Conservation (phyloP, 345 rosid genomes). For the Murraya koenigii region DNA sequence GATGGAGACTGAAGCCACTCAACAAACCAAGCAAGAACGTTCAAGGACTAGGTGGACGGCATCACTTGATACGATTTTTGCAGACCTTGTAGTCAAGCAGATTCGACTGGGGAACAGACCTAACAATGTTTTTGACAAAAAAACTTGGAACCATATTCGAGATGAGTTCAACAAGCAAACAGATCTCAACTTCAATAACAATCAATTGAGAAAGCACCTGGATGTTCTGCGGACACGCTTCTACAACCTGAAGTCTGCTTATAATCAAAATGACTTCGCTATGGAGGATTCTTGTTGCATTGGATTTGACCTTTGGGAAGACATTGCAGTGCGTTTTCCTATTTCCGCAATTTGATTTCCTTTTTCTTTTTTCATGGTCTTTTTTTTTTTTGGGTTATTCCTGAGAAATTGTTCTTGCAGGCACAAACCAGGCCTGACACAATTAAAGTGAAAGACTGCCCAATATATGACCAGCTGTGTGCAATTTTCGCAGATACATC, state of each 20-base stretch:
- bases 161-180: slow-evolving; percentile 66
- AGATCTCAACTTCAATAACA: slow-evolving; percentile 64
- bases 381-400: neutral
- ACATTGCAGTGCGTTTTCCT: slow-evolving; percentile 45
- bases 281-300: slow-evolving; percentile 59
- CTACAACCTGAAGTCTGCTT: slow-evolving; percentile 48
- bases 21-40: slow-evolving; percentile 57
- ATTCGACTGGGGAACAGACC: slow-evolving; percentile 67
- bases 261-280: slow-evolving; percentile 49
- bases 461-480: slow-evolving; percentile 76
- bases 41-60: slow-evolving; percentile 74
- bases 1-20: slow-evolving; percentile 56
- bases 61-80: slow-evolving; percentile 59
- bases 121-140: slow-evolving; percentile 68
- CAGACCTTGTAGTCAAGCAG: slow-evolving; percentile 73
- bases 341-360: neutral
- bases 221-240: slow-evolving; percentile 76
- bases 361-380: neutral
- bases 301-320: slow-evolving; percentile 81
- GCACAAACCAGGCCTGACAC: slow-evolving; percentile 54
- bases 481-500: slow-evolving; percentile 63
- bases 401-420: slow-evolving; percentile 34
- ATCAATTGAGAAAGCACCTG: slow-evolving; percentile 77
- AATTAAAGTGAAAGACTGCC: slow-evolving; percentile 58
- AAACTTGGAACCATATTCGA: slow-evolving; percentile 65